Evolutionary conservation across 805 yeast species (phyloP).

Genomic region (Barnettozyma populi): DNA sequence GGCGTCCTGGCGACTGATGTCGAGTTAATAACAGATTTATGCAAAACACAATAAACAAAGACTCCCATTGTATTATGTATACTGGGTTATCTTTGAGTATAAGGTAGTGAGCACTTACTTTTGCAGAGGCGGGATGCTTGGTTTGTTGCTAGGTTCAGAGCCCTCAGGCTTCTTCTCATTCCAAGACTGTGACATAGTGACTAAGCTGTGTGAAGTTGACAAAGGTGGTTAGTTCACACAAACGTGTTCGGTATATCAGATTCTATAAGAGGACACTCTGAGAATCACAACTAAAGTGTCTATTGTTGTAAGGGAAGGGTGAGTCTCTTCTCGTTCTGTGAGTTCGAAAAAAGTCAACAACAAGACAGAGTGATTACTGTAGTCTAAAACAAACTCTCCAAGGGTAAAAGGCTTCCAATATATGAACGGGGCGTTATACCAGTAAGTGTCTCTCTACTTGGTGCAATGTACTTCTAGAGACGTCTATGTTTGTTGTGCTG

Average conservation of each 20-base stretch:
- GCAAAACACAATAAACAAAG: not conserved
- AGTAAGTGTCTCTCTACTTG: not conserved
- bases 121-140: conserved; percentile 25
- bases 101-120: conserved; percentile 18
- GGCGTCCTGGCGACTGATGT: not conserved
- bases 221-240: not conserved
- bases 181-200: conserved; percentile 25
- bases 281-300: too few species aligned
- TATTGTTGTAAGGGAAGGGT: not conserved
- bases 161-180: conserved; percentile 20
- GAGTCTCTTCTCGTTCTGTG: not conserved
- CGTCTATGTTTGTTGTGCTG: not conserved
- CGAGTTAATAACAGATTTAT: not conserved
- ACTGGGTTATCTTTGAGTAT: not conserved
- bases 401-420: not conserved
- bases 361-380: not conserved
- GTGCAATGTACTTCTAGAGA: not conserved
- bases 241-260: not conserved
- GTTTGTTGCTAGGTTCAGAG: conserved; percentile 19
- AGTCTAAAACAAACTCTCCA: not conserved
- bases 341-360: not conserved
- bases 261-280: not conserved
- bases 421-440: not conserved
- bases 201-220: not conserved
- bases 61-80: not conserved